These are phyloP conservation scores for Torrubiella hemipterigena DNA, from an alignment of 2,329 filamentous ascomycete genomes.

Conservation along the genomic window DNA sequence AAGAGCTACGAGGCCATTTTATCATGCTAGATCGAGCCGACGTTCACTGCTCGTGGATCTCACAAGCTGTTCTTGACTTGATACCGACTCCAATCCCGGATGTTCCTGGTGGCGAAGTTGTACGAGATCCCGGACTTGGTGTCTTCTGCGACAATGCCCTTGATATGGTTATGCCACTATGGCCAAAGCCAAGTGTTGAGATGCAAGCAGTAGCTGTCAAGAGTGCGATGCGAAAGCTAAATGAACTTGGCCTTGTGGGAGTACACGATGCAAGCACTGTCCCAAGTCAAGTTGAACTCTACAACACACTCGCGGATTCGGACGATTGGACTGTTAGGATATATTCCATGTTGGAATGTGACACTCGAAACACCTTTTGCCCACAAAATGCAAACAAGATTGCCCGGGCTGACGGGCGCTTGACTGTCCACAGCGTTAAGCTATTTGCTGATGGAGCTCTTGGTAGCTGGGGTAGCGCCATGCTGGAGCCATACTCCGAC, in stretches of 20 bases:
- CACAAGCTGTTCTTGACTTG: slow-evolving; percentile 47
- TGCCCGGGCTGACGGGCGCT: slow-evolving; percentile 30
- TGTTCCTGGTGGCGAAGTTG: slow-evolving; percentile 51
- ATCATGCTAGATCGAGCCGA: slow-evolving; percentile 62
- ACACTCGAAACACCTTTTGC: slow-evolving; percentile 52
- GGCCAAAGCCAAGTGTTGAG: slow-evolving; percentile 42
- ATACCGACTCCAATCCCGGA: slow-evolving; percentile 40
- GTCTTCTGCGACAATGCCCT: slow-evolving; percentile 68
- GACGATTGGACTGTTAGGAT: slow-evolving; percentile 50
- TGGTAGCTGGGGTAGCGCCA: slow-evolving; percentile 59
- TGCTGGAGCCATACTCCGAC: slow-evolving; percentile 60
- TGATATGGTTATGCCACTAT: slow-evolving; percentile 43
- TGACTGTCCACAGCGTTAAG: slow-evolving; percentile 53
- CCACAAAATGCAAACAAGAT: slow-evolving; percentile 34
- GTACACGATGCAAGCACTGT: slow-evolving; percentile 57
- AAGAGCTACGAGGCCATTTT: slow-evolving; percentile 40
- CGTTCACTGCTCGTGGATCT: slow-evolving; percentile 60
- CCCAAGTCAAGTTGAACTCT: slow-evolving; percentile 41
- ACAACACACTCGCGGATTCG: slow-evolving; percentile 32
- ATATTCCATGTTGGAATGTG: slow-evolving; percentile 58
- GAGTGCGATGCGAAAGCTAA: slow-evolving; percentile 49
- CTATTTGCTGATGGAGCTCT: slow-evolving; percentile 60
- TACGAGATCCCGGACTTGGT: slow-evolving; percentile 48
- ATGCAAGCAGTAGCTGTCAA: slow-evolving; percentile 42
- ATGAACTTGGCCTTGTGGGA: slow-evolving; percentile 53